These are phyloP conservation scores for Candida ponderosae DNA, from an alignment of 805 yeast genomes.

Conservation along the genomic window DNA sequence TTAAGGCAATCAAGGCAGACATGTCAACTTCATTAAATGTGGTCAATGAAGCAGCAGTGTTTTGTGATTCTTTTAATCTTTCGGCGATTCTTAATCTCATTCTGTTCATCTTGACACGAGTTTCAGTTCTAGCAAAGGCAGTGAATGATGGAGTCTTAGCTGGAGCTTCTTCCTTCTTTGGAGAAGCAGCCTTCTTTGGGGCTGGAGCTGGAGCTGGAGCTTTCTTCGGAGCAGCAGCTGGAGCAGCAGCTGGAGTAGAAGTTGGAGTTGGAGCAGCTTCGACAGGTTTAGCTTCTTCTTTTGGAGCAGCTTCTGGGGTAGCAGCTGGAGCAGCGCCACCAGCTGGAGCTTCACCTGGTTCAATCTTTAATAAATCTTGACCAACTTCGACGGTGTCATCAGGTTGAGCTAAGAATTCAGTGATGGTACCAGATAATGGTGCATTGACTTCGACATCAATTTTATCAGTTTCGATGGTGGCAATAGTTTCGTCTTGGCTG, in stretches of 20 bases:
- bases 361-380: conserved; percentile 82
- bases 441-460: conserved; percentile 96
- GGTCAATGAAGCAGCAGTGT: conserved; percentile 96
- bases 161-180: conserved; percentile 12
- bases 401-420: conserved; percentile 71
- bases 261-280: conserved; percentile 17
- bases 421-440: conserved; percentile 84
- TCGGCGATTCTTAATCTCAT: conserved; percentile 98
- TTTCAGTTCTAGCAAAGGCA: conserved; percentile 75
- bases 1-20: conserved; percentile 85
- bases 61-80: conserved; percentile 98
- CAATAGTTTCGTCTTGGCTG: conserved; percentile 79
- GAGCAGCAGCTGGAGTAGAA: conserved; percentile 14
- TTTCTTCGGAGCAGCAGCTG: conserved; percentile 18
- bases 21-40: conserved; percentile 98
- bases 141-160: conserved; percentile 25
- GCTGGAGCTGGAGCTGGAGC: conserved; percentile 18
- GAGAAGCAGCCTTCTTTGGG: conserved; percentile 15
- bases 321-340: conserved; percentile 36
- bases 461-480: conserved; percentile 97
- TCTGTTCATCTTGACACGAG: conserved; percentile 96
- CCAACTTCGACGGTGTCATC: conserved; percentile 96
- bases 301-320: conserved; percentile 19
- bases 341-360: conserved; percentile 65
- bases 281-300: conserved; percentile 23